Conservation (phyloP, 2,329 filamentous ascomycete genomes). For the Dichotomopilus funicola region DNA sequence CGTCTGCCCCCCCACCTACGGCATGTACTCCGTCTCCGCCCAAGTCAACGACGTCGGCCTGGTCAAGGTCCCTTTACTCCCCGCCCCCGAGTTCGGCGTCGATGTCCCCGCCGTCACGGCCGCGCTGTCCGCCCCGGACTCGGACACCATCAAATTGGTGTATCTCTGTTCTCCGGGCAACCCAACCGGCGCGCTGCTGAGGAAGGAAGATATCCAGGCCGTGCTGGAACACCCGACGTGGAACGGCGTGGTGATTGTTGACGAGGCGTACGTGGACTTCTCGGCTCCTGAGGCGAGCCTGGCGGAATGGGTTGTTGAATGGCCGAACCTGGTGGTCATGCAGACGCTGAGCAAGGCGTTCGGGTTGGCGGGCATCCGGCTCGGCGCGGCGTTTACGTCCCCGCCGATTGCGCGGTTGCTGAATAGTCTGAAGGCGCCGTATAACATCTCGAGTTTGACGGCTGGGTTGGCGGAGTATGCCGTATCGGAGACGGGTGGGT, state of each 20-base stretch:
- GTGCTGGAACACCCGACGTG: slow-evolving; percentile 82
- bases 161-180: slow-evolving; percentile 96
- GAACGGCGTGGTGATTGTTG: slow-evolving; percentile 90
- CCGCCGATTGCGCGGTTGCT: slow-evolving; percentile 69
- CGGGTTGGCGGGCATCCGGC: slow-evolving; percentile 84
- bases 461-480: slow-evolving; percentile 72
- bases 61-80: slow-evolving; percentile 75
- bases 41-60: slow-evolving; percentile 88
- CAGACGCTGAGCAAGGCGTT: slow-evolving; percentile 98
- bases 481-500: slow-evolving; percentile 53
- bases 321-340: slow-evolving; percentile 95
- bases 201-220: slow-evolving; percentile 64
- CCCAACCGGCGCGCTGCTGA: slow-evolving; percentile 74
- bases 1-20: slow-evolving; percentile 93
- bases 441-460: slow-evolving; percentile 88
- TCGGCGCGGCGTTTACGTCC: slow-evolving; percentile 78
- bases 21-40: slow-evolving; percentile 95
- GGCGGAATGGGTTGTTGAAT: slow-evolving; percentile 85
- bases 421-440: slow-evolving; percentile 91
- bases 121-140: slow-evolving; percentile 47
- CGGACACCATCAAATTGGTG: slow-evolving; percentile 67
- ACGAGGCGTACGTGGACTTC: slow-evolving; percentile 96
- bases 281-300: slow-evolving; percentile 68
- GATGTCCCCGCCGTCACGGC: slow-evolving; percentile 63
- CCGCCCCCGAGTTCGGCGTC: slow-evolving; percentile 65